Evolutionary conservation across 768 basidiomycete species (phyloP).

Genomic region (Pulveroboletus sp.): DNA sequence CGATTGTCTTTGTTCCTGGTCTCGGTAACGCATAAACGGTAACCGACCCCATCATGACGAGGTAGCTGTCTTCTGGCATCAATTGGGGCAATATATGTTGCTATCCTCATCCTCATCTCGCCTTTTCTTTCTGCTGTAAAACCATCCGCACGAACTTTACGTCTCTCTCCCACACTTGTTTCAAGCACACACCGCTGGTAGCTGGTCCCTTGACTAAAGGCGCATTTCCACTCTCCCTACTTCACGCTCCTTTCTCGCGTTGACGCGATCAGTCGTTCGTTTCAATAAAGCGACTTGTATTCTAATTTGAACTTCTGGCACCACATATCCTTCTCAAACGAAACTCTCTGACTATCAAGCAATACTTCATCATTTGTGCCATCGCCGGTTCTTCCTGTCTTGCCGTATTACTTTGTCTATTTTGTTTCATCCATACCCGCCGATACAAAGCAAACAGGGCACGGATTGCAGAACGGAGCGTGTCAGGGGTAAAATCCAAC

Average conservation of each 20-base stretch:
- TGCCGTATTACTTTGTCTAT: slow-evolving; percentile 31
- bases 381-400: slow-evolving; percentile 1
- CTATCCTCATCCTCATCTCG: too few species aligned
- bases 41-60: too few species aligned
- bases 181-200: not conserved
- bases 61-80: too few species aligned
- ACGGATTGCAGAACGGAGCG: slow-evolving; percentile 29
- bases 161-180: not conserved
- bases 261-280: not conserved
- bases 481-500: slow-evolving; percentile 3
- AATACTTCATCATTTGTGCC: slow-evolving; percentile 45
- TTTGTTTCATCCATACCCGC: slow-evolving; percentile 33
- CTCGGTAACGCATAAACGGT: too few species aligned
- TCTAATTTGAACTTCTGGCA: slow-evolving; percentile 15
- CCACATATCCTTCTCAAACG: slow-evolving; percentile 7
- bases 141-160: not conserved
- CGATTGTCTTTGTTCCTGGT: too few species aligned
- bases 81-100: too few species aligned
- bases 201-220: not conserved
- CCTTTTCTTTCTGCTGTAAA: not conserved
- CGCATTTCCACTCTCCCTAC: slow-evolving; percentile 3
- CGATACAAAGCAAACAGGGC: slow-evolving; percentile 38
- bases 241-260: slow-evolving; percentile 3
- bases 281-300: not conserved
- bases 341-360: slow-evolving; percentile 11